A percentile compares a stretch with the other conserved stretches of the same genome.
Conservation (phyloP, 2,329 filamentous ascomycete genomes). For the Cadophora malorum region DNA sequence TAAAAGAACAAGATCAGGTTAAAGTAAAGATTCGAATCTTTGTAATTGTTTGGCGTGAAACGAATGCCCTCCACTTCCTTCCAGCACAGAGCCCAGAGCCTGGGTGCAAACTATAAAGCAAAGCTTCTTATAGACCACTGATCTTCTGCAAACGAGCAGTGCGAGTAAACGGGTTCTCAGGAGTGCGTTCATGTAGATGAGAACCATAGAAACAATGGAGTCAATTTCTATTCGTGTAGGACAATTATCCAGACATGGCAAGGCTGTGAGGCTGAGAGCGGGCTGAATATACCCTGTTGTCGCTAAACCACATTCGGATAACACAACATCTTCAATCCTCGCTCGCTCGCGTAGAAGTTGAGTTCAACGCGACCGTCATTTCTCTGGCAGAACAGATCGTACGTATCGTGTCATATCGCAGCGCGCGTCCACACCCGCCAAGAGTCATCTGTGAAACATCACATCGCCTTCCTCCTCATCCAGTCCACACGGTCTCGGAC, state of each 20-base stretch:
- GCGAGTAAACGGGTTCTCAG: no score
- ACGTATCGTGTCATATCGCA: background rate
- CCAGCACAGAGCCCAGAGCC: no score
- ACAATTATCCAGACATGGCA: background rate
- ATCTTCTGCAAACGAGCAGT: no score
- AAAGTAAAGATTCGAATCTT: no score
- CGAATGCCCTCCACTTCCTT: no score
- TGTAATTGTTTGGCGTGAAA: no score
- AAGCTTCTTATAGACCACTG: no score
- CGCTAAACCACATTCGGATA: slow-evolving; percentile 21
- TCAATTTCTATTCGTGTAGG: background rate
- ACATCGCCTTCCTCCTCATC: slow-evolving; percentile 1
- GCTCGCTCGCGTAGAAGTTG: slow-evolving; percentile 17
- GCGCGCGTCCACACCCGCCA: background rate
- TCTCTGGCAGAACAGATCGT: background rate
- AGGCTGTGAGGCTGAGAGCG: slow-evolving; percentile 5
- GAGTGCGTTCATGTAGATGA: no score
- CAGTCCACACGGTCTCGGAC: background rate
- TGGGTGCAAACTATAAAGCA: no score
- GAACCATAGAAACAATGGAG: no score
- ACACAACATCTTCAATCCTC: slow-evolving; percentile 9
- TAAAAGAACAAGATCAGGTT: no score
- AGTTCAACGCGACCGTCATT: slow-evolving; percentile 26
- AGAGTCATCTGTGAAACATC: slow-evolving; percentile 10
- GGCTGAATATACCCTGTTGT: background rate